phyloP scores from a whole-genome alignment of 1,284 basidiomycete genomes.

The Marasmius fiardii region DNA sequence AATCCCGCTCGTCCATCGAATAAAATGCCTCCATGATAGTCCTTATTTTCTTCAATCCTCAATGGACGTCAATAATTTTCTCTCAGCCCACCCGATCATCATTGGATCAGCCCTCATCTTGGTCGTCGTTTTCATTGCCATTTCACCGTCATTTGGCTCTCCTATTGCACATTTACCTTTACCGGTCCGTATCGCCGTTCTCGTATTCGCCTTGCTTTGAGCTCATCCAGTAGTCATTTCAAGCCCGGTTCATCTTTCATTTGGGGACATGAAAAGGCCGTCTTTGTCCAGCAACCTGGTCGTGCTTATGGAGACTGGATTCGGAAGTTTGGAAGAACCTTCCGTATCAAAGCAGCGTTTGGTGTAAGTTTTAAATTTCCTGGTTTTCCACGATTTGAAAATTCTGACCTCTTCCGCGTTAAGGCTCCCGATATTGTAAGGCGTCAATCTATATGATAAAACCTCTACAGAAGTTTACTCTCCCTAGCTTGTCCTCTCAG shows the following conservation, averaged over 20 bases:
- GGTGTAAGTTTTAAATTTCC: constrained; percentile 3
- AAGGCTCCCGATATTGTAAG: neutral
- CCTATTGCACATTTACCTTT: neutral
- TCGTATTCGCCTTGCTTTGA: neutral
- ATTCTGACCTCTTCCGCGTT: neutral
- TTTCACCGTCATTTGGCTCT: neutral
- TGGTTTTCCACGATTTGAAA: neutral
- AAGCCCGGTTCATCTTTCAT: neutral
- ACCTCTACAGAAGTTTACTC: neutral
- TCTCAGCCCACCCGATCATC: neutral
- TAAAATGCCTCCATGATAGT: neutral
- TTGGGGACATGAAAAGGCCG: constrained; percentile 5
- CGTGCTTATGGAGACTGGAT: constrained; percentile 11
- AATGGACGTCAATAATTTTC: neutral
- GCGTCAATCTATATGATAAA: neutral
- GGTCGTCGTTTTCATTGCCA: neutral
- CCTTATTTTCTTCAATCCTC: neutral
- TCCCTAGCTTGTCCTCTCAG: neutral
- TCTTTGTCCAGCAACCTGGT: constrained; percentile 12
- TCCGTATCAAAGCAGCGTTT: constrained; percentile 17
- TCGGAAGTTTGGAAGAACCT: constrained; percentile 11
- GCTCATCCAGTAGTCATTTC: neutral
- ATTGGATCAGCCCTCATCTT: neutral
- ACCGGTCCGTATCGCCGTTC: neutral
- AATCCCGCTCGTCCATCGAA: no score